Conservation (phyloP, 148 eudicot genomes). For the Rhododendron henanense region DNA sequence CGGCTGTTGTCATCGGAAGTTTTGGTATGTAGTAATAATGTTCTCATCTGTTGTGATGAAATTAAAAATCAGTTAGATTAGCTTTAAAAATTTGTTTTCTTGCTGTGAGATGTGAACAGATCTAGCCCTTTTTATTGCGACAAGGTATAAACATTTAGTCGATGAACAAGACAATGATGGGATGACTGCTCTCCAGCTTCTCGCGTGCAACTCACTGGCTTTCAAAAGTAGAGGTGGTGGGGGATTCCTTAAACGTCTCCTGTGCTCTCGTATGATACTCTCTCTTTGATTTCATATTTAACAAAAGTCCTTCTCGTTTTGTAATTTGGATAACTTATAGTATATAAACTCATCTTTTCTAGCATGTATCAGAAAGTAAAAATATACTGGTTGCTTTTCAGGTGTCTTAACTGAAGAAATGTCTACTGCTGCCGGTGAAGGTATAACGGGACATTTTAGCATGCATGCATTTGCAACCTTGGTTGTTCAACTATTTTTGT, state of each 20-base stretch:
- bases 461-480: neutral
- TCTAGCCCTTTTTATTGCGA: slow-evolving; percentile 9
- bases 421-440: neutral
- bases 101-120: neutral
- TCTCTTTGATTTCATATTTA: neutral
- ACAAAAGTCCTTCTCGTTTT: neutral
- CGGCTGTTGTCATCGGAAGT: neutral
- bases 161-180: neutral
- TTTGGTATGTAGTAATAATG: neutral
- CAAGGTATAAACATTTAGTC: neutral
- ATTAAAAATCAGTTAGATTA: neutral
- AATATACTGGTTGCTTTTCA: neutral
- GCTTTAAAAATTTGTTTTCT: neutral
- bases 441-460: neutral
- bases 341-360: neutral
- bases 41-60: too few species aligned
- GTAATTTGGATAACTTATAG: neutral
- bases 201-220: slow-evolving; percentile 1
- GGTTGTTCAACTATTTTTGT: neutral
- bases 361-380: neutral
- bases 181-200: slow-evolving; percentile 25
- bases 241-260: neutral
- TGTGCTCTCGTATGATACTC: neutral
- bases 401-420: neutral
- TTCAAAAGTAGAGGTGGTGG: neutral